Evolutionary conservation across 1,284 basidiomycete genomes (phyloP), one percentile per base, ranked within the genome.

Genomic region (Ganoderma lingzhi): DNA sequence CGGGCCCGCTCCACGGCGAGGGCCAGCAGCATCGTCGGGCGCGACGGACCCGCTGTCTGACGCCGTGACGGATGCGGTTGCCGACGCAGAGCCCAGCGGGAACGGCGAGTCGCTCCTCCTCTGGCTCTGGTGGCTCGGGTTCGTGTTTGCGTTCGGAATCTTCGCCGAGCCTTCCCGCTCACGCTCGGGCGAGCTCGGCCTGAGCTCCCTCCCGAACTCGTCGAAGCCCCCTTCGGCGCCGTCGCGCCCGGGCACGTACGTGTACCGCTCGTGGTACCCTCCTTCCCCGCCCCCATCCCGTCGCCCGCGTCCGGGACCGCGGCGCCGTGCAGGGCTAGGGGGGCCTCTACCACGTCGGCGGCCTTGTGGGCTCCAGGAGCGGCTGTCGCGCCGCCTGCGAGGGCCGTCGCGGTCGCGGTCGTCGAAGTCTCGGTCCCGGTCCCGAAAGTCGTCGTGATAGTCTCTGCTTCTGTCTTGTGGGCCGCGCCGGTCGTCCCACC

Each of bases 191-290:
- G 82, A 80, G 41, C 81, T 76, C 69, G 85, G 81, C 76, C 93
- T 85, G 76, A 93, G 85, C 78, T 94, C 93, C 76, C 93, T 87
- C 74, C 93, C 93, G 79, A 94, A 94, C 79, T 94, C 93, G 84
- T 94, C 92, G n/a, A 69, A 69, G 53, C 68, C 68, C 8, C 53
- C 32, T 10, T 42, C 61, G 2, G 37, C 32, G 37, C 61, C 67
- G 28, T 68, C 67, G 6, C 30, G 41, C 6, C 37, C 51, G 15
- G 56, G 45, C 6, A 59, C 61, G 35, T 67, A 67, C 32, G 32
- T 32, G 42, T 64, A 45, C 23, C 58, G 51, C 41, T 44, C 35
- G 23, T 17, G 30, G 41, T 37, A 60, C 37, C 44, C 9, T 2
- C 28, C n/a, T 5, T 48, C 45, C 44, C 44, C 44, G 30, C 39